Conservation (phyloP, 805 yeast species). For the Lachancea mirantina region DNA sequence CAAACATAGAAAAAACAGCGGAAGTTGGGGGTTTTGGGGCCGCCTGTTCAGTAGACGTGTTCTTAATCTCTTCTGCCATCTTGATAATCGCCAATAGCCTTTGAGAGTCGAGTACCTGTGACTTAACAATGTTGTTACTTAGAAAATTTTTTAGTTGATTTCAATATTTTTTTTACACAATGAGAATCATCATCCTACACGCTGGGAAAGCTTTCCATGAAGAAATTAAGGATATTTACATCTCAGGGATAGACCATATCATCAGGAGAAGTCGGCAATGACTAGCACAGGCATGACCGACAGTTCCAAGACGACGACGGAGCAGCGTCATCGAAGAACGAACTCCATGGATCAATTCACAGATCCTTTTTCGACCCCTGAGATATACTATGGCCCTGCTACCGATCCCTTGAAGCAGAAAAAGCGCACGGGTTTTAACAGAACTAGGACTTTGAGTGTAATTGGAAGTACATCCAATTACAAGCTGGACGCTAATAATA, state of each 20-base stretch:
- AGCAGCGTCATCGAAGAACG: constrained; percentile 25
- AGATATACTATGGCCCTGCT: constrained; percentile 58
- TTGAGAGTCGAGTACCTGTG: too few relatives aligned
- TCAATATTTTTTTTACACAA: too few relatives aligned
- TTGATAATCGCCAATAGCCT: too few relatives aligned
- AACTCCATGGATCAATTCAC: constrained; percentile 42
- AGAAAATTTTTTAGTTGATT: too few relatives aligned
- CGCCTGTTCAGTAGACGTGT: constrained; percentile 17
- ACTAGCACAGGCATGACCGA: too few relatives aligned
- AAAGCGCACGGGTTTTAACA: constrained; percentile 36
- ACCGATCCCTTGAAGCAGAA: constrained; percentile 47
- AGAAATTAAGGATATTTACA: too few relatives aligned
- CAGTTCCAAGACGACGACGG: too few relatives aligned
- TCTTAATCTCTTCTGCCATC: constrained; percentile 20
- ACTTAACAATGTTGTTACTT: too few relatives aligned
- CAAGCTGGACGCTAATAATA: constrained; percentile 14
- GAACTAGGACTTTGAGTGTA: constrained; percentile 54
- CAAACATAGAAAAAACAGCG: constrained; percentile 90
- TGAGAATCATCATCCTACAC: too few relatives aligned
- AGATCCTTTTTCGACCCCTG: constrained; percentile 65
- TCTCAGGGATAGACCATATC: too few relatives aligned
- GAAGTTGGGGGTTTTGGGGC: constrained; percentile 56
- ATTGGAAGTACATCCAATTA: constrained; percentile 27
- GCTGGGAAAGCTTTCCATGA: too few relatives aligned
- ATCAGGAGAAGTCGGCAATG: too few relatives aligned